These are phyloP conservation scores for Amaranthus palmeri DNA, from an alignment of 148 eudicot species.

Conservation along the genomic window DNA sequence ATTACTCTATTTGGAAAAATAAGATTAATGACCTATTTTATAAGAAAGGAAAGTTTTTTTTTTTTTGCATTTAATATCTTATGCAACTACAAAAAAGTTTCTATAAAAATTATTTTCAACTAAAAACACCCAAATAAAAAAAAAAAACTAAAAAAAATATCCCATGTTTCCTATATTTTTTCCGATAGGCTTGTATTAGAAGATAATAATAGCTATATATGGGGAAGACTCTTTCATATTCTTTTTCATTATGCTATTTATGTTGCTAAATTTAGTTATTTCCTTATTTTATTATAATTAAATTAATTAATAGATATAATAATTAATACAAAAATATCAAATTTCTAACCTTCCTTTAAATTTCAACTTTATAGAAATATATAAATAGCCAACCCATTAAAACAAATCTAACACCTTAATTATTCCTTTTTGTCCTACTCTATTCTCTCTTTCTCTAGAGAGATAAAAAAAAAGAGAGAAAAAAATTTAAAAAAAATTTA, in stretches of 20 bases:
- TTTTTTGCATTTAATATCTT: too few species aligned
- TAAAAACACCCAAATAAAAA: background rate
- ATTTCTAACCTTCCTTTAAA: conserved; percentile 3
- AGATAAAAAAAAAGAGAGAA: background rate
- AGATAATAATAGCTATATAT: conserved; percentile 20
- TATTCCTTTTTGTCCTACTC: background rate
- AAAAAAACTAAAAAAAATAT: background rate
- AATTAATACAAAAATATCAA: conserved; percentile 20
- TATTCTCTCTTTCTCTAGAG: background rate
- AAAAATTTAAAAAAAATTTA: background rate
- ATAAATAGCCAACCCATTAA: background rate
- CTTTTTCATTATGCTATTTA: conserved; percentile 2
- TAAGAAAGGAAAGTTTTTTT: too few species aligned
- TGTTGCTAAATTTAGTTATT: conserved; percentile 27
- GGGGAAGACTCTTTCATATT: conserved; percentile 14
- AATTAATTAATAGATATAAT: background rate
- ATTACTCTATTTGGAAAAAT: too few species aligned
- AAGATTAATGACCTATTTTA: too few species aligned
- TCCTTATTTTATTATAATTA: conserved; percentile 17
- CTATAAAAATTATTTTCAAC: background rate
- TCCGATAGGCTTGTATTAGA: conserved; percentile 10
- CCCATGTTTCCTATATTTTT: conserved; percentile 25
- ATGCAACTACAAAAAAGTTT: too few species aligned
- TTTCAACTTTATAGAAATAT: conserved; percentile 3
- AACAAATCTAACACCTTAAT: background rate